Evolutionary conservation across 2,329 filamentous ascomycete genomes (phyloP), one percentile per base, ranked within the genome.

Genomic region (Periconia sp.): DNA sequence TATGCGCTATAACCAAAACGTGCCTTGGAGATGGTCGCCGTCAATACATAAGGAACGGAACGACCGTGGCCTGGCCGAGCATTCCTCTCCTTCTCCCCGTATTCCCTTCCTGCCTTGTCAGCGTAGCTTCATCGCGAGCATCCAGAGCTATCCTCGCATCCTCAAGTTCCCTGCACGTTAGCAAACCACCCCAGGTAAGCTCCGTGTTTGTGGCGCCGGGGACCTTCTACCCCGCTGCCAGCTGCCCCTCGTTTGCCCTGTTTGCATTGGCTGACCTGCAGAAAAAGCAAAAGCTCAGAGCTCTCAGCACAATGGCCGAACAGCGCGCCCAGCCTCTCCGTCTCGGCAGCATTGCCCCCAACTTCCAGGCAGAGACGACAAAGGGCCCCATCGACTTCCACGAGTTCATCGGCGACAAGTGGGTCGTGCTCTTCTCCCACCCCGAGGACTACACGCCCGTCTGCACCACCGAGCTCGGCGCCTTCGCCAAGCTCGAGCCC

Each of bases 401-500:
- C 74, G 57, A 86, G 58, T 88, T 82, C 76, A 85, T 87, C 56
- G 84, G 83, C 61, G 77, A 86, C 74, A 83, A 78, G 58, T 88
- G 84, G 84, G 81, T 84, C 48, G 77, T 88, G 51, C 78, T 88
- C 56, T 88, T 88, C 78, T 87, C 84, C 31, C 84, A 88, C 73
- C 84, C 85, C 30, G 84, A 78, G 58, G 76, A 79, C 66, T 81
- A 79, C 72, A 82, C 79, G 6, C 78, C 78, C 35, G 78, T 82
- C 51, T 82, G 82, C 75, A 84, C 82, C 43, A 85, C 81, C 37
- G 81, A 84, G 71, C 75, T 84, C 36, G 82, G 81, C 48, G 81
- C 81, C 24, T 84, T 84, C 64, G 80, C 81, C 28, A 83, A 83
- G 69, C 77, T 84, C 54, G 80, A 84, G 72, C 79, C 79, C 13